phyloP scores from a whole-genome alignment of 163 green algal genomes.

The Scenedesmus sp. region DNA sequence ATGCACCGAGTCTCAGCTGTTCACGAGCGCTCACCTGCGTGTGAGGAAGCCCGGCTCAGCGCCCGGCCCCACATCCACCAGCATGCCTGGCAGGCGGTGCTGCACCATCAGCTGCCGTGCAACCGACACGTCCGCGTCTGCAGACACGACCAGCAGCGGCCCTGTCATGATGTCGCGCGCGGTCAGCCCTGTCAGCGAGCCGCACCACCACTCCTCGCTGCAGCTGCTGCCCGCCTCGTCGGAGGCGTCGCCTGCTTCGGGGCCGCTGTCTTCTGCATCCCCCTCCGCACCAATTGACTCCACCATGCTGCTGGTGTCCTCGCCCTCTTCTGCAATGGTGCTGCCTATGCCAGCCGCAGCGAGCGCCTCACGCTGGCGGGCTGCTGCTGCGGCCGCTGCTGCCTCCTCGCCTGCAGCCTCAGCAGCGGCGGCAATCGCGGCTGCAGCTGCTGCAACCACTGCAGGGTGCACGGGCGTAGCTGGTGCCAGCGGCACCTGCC shows the following conservation, averaged over 20 bases:
- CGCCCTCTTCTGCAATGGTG: constrained; percentile 6
- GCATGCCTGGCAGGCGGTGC: constrained; percentile 27
- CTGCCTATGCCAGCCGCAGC: neutral
- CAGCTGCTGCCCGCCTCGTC: constrained; percentile 11
- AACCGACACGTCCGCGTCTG: constrained; percentile 21
- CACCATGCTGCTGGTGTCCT: neutral
- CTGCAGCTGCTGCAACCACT: constrained; percentile 38
- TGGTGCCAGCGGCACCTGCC: neutral
- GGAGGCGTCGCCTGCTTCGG: neutral
- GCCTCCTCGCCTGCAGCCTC: constrained; percentile 36
- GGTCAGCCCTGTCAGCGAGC: constrained; percentile 32
- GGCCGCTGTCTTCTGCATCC: neutral
- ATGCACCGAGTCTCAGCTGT: neutral
- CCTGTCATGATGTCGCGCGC: constrained; percentile 52
- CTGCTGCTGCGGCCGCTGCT: constrained; percentile 10
- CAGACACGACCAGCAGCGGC: neutral
- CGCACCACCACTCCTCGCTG: constrained; percentile 57
- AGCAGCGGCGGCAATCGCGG: constrained; percentile 21
- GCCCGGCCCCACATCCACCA: constrained; percentile 46
- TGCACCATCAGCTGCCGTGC: constrained; percentile 32
- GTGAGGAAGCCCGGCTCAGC: constrained; percentile 43
- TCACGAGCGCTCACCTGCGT: neutral
- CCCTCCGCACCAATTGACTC: neutral
- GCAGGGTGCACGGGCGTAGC: constrained; percentile 42
- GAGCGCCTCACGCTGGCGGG: neutral